A percentile compares a stretch with the other conserved stretches of the same genome.
Evolutionary conservation across 306 rosid genomes (phyloP).

Genomic region (Castanea sativa): DNA sequence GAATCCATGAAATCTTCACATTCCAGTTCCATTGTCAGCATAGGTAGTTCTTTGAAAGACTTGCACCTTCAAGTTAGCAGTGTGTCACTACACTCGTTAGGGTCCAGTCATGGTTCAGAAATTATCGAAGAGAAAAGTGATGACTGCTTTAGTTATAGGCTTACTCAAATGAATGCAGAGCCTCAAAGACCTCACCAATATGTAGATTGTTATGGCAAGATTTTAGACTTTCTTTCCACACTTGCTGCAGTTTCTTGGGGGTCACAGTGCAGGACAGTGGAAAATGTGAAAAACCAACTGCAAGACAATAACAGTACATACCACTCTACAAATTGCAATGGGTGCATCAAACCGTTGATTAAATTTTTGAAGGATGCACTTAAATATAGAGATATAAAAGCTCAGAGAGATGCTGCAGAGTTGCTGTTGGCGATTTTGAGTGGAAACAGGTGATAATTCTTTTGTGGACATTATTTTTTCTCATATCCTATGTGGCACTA

Average conservation of each 20-base stretch:
- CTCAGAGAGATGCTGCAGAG: slow-evolving; percentile 26
- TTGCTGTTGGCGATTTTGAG: slow-evolving; percentile 20
- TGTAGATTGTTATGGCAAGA: not conserved
- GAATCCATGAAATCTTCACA: not conserved
- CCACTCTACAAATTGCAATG: not conserved
- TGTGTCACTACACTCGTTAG: slow-evolving; percentile 25
- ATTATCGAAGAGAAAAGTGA: not conserved
- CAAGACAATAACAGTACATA: not conserved
- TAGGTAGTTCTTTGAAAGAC: slow-evolving; percentile 11
- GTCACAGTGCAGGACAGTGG: slow-evolving; percentile 28
- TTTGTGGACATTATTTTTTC: not conserved
- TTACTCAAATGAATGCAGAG: slow-evolving; percentile 7
- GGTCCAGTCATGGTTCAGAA: slow-evolving; percentile 1
- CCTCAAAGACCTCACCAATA: not conserved
- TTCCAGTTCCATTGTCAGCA: slow-evolving; percentile 24
- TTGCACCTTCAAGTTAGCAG: slow-evolving; percentile 15
- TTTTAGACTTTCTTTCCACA: not conserved
- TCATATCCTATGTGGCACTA: too few relatives aligned
- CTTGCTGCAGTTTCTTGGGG: slow-evolving; percentile 27
- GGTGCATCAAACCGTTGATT: slow-evolving; percentile 6
- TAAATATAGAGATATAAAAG: slow-evolving; percentile 11
- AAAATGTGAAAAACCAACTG: slow-evolving; percentile 8
- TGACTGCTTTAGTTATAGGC: not conserved
- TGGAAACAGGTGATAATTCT: slow-evolving; percentile 16
- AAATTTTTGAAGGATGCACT: slow-evolving; percentile 23